Evolutionary conservation across 2,329 filamentous ascomycete genomes (phyloP).

Genomic region (Allantophomopsis lycopodina): DNA sequence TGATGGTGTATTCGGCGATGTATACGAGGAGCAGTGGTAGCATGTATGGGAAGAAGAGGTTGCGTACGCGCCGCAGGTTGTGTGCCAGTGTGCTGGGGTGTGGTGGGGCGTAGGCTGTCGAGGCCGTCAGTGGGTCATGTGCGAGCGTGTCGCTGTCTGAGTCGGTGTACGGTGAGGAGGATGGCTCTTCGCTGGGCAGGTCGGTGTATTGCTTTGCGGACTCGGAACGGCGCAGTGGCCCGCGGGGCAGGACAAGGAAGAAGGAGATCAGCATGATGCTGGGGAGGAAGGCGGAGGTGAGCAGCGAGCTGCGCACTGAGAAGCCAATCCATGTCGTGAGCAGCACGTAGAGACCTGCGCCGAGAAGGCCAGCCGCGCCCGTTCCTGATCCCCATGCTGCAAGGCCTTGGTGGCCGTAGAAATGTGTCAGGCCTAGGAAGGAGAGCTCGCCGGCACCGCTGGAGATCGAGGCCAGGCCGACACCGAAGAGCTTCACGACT

Average conservation of each 20-base stretch:
- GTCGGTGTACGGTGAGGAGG: no score
- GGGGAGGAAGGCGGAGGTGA: slow-evolving; percentile 69
- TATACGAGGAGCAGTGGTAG: slow-evolving; percentile 85
- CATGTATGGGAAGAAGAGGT: slow-evolving; percentile 73
- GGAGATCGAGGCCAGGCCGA: slow-evolving; percentile 73
- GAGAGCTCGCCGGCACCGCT: slow-evolving; percentile 82
- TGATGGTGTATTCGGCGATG: slow-evolving; percentile 93
- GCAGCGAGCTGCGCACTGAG: slow-evolving; percentile 57
- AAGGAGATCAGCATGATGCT: slow-evolving; percentile 75
- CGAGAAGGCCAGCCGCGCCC: slow-evolving; percentile 75
- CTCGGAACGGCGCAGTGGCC: slow-evolving; percentile 38
- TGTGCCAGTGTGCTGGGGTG: slow-evolving; percentile 19
- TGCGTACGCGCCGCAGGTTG: slow-evolving; percentile 52
- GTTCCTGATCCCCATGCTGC: slow-evolving; percentile 90
- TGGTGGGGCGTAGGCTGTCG: slow-evolving; percentile 1
- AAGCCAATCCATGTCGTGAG: slow-evolving; percentile 71
- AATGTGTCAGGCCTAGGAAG: slow-evolving; percentile 85
- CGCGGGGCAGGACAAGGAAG: slow-evolving; percentile 65
- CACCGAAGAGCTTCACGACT: slow-evolving; percentile 64
- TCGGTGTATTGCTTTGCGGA: slow-evolving; percentile 37
- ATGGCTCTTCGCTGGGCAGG: slow-evolving; percentile 25
- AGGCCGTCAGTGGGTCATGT: slow-evolving; percentile 1
- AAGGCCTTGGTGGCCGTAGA: slow-evolving; percentile 76
- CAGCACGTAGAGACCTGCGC: slow-evolving; percentile 76
- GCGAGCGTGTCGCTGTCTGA: slow-evolving; percentile 14